Base-by-base conservation (phyloP, 176 grass and related monocot genomes). In the Avena eriantha region DNA sequence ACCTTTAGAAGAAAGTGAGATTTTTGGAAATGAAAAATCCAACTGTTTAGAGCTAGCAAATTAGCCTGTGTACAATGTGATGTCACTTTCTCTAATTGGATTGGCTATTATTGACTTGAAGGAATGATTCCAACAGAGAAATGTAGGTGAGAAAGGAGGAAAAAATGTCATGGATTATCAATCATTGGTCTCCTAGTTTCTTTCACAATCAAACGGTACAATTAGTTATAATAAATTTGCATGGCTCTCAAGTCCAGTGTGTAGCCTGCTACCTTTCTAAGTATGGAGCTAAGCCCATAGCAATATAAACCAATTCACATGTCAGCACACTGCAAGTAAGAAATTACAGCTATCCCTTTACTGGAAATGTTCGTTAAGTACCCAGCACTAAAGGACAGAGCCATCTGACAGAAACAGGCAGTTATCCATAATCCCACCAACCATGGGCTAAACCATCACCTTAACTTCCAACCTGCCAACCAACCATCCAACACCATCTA, bases 381-480 rank as follows among this genome's bases (percentile, higher is more conserved):
- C 35, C 33, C 34, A 48, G 39, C 39, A 41, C 39, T 41, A 41
- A 41, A 41, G 39, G 39, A 41, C 39, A 41, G 6, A 41, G 39
- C 76, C 76, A 51, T 69, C 15, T 69, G 50, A 69, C 21, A 59
- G 89, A 24, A 85, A 84, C 70, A 91, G 70, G 58, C 22, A 77
- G 33, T 15, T 71, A 81, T 82, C 82, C 86, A 77, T 56, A 88
- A 85, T 78, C 86, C 77, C 72, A 91, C 78, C 86, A 73, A 89
- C 84, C 74, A 45, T 68, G 39, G 69, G 59, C 76, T 81, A 59
- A 41, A 84, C n/a, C 46, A 79, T 12, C 57, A 77, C 17, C 80
- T 81, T 87, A 91, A 88, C 77, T 88, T 78, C 85, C 60, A 76
- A 63, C 39, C 13, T 50, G 29, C 77, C 69, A 80, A 81, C 85